phyloP scores from a whole-genome alignment of 495 filamentous ascomycete genomes.

The Staphylotrichum longicolle region DNA sequence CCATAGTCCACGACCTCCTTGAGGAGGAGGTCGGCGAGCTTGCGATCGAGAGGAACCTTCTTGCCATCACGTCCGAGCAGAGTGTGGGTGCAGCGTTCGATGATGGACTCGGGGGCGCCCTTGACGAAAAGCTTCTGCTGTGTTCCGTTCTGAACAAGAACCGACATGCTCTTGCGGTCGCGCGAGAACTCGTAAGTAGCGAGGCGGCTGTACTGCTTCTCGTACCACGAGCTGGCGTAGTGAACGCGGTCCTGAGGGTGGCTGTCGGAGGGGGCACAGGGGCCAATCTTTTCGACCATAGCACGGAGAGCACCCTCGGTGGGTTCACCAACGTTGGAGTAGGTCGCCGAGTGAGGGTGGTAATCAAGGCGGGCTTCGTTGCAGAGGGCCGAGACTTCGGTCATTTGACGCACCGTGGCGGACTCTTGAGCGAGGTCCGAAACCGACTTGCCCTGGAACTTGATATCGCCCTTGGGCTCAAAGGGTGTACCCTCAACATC shows the following conservation, averaged over 20 bases:
- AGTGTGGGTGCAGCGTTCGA: conserved; percentile 83
- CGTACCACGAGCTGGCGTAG: conserved; percentile 79
- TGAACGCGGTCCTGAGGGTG: conserved; percentile 61
- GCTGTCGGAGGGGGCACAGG: conserved; percentile 42
- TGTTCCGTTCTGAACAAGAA: conserved; percentile 68
- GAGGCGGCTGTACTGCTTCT: conserved; percentile 66
- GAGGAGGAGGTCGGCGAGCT: conserved; percentile 64
- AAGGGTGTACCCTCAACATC: conserved; percentile 94
- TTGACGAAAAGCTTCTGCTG: conserved; percentile 87
- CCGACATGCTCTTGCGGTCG: conserved; percentile 99
- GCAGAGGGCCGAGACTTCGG: conserved; percentile 85
- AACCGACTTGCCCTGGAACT: conserved; percentile 62
- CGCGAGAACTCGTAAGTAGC: conserved; percentile 97
- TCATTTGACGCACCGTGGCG: conserved; percentile 73
- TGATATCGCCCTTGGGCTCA: conserved; percentile 74
- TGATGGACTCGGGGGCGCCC: conserved; percentile 89
- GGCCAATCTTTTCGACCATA: conserved; percentile 91
- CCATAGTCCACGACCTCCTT: conserved; percentile 85
- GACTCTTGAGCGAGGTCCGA: conserved; percentile 71
- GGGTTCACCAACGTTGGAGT: conserved; percentile 88
- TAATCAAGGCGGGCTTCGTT: conserved; percentile 84
- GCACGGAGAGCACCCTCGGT: conserved; percentile 93
- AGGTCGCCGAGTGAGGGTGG: conserved; percentile 68
- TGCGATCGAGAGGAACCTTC: conserved; percentile 64
- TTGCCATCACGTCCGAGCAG: conserved; percentile 73